Evolutionary conservation across 2,329 filamentous ascomycete genomes (phyloP), one percentile per base, ranked within the genome.

Genomic region (Ceratocystis huliohia): DNA sequence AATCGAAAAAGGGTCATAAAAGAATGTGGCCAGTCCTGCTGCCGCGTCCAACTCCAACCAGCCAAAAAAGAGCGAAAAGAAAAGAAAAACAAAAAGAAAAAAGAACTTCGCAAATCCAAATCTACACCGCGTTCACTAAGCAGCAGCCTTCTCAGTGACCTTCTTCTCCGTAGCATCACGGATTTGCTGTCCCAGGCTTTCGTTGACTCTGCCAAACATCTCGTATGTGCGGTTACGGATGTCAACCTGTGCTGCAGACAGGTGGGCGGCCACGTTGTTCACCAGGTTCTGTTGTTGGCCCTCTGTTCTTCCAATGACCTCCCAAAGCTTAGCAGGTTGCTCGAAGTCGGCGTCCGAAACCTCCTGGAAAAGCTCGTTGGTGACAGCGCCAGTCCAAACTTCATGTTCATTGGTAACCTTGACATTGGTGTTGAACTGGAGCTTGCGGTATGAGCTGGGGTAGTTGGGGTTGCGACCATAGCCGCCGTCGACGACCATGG

Each of bases 401-500:
- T 81, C 79, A 70, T 81, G 78, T 2, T 76, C 71, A 65, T 75
- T 74, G 30, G 73, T 75, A 8, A 75, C 74, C 70, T 75, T 76
- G 66, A 77, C 74, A 46, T 76, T 67, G 48, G 48, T 28, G 69
- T 75, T 75, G 73, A 79, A 80, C 7, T 76, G 75, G 64, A 82
- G 66, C 6, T 73, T 71, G 22, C 79, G 78, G 74, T 79, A 81
- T 30, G 78, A 79, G 48, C 78, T 80, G 22, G 78, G 77, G 71
- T 86, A 87, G 74, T 82, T 83, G 8, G 82, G 82, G 72, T 84
- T 81, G 28, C 77, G 76, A 64, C 83, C 83, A 70, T 85, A 84
- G 76, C 86, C 86, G 66, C 78, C 78, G 75, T 90, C 88, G 72
- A 84, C 78, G 67, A 85, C 82, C 86, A 90, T 91, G 68, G 74